Evolutionary conservation across 1,284 basidiomycete species (phyloP).

Genomic region (Sanguinoderma infundibulare): DNA sequence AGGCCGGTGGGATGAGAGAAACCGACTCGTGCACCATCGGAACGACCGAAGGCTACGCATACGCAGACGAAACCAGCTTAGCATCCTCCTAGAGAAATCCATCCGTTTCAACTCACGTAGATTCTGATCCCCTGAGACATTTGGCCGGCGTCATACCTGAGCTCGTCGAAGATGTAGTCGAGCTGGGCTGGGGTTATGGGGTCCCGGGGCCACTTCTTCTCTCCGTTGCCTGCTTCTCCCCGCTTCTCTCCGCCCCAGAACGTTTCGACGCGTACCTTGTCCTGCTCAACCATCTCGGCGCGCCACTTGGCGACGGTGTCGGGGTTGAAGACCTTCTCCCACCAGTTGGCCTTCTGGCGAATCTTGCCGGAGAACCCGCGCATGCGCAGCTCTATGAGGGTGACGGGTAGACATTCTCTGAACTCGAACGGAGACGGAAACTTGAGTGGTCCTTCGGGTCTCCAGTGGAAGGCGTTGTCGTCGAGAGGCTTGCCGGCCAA

Average conservation of each 20-base stretch:
- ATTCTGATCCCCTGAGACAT: neutral
- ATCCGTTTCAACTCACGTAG: slow-evolving; percentile 35
- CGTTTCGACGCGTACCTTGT: neutral
- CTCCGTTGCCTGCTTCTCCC: neutral
- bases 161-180: slow-evolving; percentile 12
- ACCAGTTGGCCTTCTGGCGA: slow-evolving; percentile 24
- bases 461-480: neutral
- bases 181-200: slow-evolving; percentile 5
- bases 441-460: neutral
- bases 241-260: slow-evolving; percentile 2
- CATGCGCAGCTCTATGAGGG: slow-evolving; percentile 24
- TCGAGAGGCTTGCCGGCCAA: neutral
- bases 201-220: slow-evolving; percentile 11
- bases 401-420: neutral
- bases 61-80: neutral
- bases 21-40: slow-evolving; percentile 1
- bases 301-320: slow-evolving; percentile 21
- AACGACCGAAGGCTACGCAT: neutral
- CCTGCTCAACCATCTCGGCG: slow-evolving; percentile 21
- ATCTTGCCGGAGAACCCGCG: slow-evolving; percentile 20
- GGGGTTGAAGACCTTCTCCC: slow-evolving; percentile 23
- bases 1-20: neutral
- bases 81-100: too few relatives aligned
- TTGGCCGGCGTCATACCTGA: neutral
- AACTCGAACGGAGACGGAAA: slow-evolving; percentile 9